phyloP scores from a whole-genome alignment of 108 stramenopile genomes.

The Aurantiochytrium sp. region DNA sequence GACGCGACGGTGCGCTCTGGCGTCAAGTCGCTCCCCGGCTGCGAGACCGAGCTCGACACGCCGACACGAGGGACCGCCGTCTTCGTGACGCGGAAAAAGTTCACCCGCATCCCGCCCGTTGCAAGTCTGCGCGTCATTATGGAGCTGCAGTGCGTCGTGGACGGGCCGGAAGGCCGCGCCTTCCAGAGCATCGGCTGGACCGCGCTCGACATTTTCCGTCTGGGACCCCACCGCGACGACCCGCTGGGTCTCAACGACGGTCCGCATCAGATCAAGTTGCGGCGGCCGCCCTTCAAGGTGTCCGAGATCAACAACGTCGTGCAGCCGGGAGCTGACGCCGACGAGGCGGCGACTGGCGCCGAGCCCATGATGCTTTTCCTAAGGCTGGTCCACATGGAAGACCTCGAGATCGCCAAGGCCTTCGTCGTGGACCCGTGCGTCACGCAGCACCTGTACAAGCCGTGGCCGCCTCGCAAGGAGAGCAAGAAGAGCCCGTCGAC shows the following conservation, averaged over 20 bases:
- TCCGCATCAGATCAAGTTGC: neutral
- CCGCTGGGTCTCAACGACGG: neutral
- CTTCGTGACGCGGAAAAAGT: neutral
- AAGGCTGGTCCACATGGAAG: neutral
- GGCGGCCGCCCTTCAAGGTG: neutral
- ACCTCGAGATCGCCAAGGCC: neutral
- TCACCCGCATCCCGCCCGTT: neutral
- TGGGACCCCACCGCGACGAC: neutral
- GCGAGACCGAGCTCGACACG: neutral
- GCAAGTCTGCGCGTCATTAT: neutral
- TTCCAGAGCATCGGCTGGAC: constrained; percentile 23
- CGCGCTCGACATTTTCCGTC: neutral
- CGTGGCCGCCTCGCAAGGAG: neutral
- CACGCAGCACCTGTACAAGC: constrained; percentile 25
- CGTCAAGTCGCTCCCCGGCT: neutral
- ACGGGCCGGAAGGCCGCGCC: neutral
- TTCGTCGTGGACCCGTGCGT: neutral
- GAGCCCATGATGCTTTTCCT: neutral
- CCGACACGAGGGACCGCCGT: neutral
- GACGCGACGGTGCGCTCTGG: neutral
- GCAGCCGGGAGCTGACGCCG: neutral
- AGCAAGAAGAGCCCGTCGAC: neutral
- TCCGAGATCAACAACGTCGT: neutral
- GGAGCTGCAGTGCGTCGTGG: neutral
- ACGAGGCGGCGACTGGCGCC: neutral